A percentile compares a stretch with the other conserved stretches of the same genome.
Conservation (phyloP, 441 rosid species). For the Adansonia gregorii region DNA sequence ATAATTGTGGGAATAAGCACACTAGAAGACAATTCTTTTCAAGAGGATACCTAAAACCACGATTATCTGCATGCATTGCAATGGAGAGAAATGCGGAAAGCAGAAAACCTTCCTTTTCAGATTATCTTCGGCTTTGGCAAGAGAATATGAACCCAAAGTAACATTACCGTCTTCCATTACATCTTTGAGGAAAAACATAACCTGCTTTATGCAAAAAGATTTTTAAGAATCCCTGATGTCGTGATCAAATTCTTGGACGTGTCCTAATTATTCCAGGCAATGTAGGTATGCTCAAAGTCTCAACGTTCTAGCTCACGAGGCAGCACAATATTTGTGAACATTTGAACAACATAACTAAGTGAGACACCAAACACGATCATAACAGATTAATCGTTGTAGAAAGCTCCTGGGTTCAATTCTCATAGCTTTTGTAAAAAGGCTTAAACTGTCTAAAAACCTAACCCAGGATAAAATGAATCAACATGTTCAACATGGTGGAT, state of each 20-base stretch:
- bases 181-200: slow-evolving; percentile 64
- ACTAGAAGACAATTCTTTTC: slow-evolving; percentile 82
- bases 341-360: slow-evolving; percentile 83
- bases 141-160: slow-evolving; percentile 59
- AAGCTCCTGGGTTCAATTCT: slow-evolving; percentile 62
- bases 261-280: slow-evolving; percentile 75
- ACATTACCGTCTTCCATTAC: slow-evolving; percentile 49
- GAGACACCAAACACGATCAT: slow-evolving; percentile 54
- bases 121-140: slow-evolving; percentile 57
- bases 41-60: slow-evolving; percentile 58
- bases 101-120: slow-evolving; percentile 72
- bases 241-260: slow-evolving; percentile 71
- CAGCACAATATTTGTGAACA: slow-evolving; percentile 59
- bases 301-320: slow-evolving; percentile 80
- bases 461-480: slow-evolving; percentile 77
- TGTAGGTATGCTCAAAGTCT: slow-evolving; percentile 54
- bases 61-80: slow-evolving; percentile 58
- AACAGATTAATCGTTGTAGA: slow-evolving; percentile 80
- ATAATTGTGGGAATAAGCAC: slow-evolving; percentile 29
- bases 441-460: slow-evolving; percentile 67
- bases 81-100: slow-evolving; percentile 64
- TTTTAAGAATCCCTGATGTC: slow-evolving; percentile 66
- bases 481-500: slow-evolving; percentile 88
- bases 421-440: slow-evolving; percentile 77
- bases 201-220: slow-evolving; percentile 61